A percentile compares a stretch with the other conserved stretches of the same genome.
Conservation (phyloP, 2,329 filamentous ascomycete species). For the Alternaria viburni region DNA sequence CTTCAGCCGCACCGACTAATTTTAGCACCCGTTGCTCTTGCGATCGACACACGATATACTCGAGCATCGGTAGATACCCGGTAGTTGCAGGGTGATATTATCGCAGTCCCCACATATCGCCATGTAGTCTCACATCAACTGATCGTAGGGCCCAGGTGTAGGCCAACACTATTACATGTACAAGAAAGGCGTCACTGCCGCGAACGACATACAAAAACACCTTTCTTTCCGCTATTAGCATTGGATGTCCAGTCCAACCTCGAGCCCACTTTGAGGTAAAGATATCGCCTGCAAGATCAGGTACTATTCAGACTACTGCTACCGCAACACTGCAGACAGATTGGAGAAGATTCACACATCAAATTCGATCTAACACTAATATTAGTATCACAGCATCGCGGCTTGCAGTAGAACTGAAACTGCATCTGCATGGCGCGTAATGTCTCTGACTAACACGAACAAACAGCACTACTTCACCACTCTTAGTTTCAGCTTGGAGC, state of each 20-base stretch:
- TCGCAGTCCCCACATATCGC: neutral
- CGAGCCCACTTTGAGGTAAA: neutral
- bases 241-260: neutral
- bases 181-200: neutral
- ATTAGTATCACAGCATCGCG: neutral
- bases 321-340: neutral
- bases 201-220: neutral
- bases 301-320: neutral
- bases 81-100: neutral
- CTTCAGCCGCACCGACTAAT: neutral
- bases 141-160: neutral
- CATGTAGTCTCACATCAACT: neutral
- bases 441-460: neutral
- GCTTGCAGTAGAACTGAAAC: neutral
- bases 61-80: neutral
- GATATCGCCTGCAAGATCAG: neutral
- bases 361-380: neutral
- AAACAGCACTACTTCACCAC: neutral
- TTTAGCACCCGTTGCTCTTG: neutral
- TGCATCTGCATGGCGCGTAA: neutral
- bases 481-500: neutral
- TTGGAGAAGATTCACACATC: neutral
- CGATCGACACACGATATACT: neutral
- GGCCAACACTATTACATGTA: neutral
- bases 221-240: neutral